A percentile compares a stretch with the other conserved stretches of the same genome.
These are phyloP conservation scores for Posidonia australis DNA, from an alignment of 106 monocot genomes.

Conservation along the genomic window DNA sequence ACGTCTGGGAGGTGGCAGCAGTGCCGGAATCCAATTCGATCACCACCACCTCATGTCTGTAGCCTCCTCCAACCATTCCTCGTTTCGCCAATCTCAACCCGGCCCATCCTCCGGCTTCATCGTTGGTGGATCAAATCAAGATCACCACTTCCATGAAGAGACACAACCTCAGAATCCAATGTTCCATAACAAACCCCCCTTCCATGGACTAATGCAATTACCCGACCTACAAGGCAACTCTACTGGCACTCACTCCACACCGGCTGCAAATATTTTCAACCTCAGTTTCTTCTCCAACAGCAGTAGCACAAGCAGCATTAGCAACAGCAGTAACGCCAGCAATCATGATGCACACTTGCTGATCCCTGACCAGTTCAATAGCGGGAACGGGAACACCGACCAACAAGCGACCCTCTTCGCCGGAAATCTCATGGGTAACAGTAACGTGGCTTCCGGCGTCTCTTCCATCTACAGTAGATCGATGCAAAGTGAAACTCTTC, in stretches of 20 bases:
- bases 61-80: background rate
- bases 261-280: constrained; percentile 25
- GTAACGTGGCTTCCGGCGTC: background rate
- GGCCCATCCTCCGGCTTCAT: constrained; percentile 11
- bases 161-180: too few species aligned
- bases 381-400: background rate
- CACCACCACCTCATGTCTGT: background rate
- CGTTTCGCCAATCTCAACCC: constrained; percentile 6
- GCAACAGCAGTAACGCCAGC: constrained; percentile 3
- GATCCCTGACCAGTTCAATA: constrained; percentile 4
- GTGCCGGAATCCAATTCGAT: constrained; percentile 8
- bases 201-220: constrained; percentile 31
- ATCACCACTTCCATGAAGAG: constrained; percentile 8
- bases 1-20: constrained; percentile 8
- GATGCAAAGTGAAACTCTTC: background rate
- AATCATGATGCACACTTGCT: constrained; percentile 2
- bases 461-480: constrained; percentile 10
- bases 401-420: constrained; percentile 8
- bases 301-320: constrained; percentile 2
- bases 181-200: constrained; percentile 5
- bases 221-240: constrained; percentile 15
- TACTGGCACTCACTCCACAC: background rate
- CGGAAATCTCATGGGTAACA: constrained; percentile 14
- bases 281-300: constrained; percentile 35
- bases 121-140: background rate